Percentiles rank a stretch among this genome's conserved stretches.
Conservation (phyloP, 1,284 basidiomycete genomes). For the Tausonia pullulans region DNA sequence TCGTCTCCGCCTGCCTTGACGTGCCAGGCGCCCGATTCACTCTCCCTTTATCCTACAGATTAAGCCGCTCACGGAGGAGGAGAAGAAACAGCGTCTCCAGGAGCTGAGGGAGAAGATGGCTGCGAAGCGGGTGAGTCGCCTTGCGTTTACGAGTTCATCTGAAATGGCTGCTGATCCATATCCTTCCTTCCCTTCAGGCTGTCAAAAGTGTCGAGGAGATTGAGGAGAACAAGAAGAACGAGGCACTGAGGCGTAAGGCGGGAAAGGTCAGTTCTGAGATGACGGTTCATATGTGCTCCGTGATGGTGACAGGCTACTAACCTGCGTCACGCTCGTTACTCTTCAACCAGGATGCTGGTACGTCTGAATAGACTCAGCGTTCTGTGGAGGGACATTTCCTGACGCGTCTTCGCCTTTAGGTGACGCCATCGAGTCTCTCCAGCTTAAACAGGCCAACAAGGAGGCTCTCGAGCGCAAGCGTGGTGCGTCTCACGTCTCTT, state of each 20-base stretch:
- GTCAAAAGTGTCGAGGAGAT: slow-evolving; percentile 45
- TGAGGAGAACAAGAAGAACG: slow-evolving; percentile 63
- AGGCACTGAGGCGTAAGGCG: slow-evolving; percentile 66
- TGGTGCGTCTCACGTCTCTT: slow-evolving; percentile 40
- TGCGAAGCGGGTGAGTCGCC: slow-evolving; percentile 48
- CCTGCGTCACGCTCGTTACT: too few relatives aligned
- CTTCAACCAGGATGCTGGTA: too few relatives aligned
- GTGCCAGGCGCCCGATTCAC: neutral
- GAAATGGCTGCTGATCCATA: too few relatives aligned
- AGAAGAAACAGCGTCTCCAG: slow-evolving; percentile 61
- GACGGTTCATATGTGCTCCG: too few relatives aligned
- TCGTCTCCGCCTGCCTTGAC: neutral
- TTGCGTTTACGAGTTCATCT: too few relatives aligned
- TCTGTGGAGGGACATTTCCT: too few relatives aligned
- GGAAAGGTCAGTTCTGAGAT: slow-evolving; percentile 49
- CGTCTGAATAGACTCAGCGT: too few relatives aligned
- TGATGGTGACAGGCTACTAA: too few relatives aligned
- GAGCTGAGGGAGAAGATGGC: slow-evolving; percentile 69
- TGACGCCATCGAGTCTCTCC: slow-evolving; percentile 17
- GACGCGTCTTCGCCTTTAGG: too few relatives aligned
- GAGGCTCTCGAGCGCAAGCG: slow-evolving; percentile 65
- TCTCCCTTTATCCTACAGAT: slow-evolving; percentile 42
- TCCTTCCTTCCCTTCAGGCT: slow-evolving; percentile 39
- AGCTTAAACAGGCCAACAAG: slow-evolving; percentile 64
- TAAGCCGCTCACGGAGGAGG: slow-evolving; percentile 88